These are phyloP conservation scores for Fusarium sp. DNA, from an alignment of 2,329 filamentous ascomycete species.

Conservation along the genomic window DNA sequence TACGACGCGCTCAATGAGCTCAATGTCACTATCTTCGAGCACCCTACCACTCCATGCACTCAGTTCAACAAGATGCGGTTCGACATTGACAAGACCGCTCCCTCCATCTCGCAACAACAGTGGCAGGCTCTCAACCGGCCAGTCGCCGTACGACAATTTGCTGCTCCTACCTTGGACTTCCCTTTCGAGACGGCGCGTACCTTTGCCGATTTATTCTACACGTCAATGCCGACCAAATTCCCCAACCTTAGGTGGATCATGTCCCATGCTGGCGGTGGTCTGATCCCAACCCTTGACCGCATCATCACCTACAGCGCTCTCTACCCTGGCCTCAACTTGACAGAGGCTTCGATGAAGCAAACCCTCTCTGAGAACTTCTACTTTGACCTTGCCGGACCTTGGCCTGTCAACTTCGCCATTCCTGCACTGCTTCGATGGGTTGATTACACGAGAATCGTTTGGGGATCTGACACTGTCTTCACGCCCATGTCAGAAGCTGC, in stretches of 20 bases:
- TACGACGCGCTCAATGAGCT: conserved; percentile 1
- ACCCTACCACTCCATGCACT: conserved; percentile 16
- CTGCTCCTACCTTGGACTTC: conserved; percentile 7
- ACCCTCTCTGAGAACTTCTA: neutral
- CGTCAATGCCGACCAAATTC: conserved; percentile 36
- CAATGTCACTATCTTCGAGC: conserved; percentile 19
- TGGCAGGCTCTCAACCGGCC: conserved; percentile 23
- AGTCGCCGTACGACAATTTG: conserved; percentile 10
- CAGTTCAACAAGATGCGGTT: conserved; percentile 6
- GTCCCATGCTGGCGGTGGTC: conserved; percentile 40
- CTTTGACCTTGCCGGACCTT: conserved; percentile 15
- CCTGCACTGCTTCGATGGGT: conserved; percentile 17
- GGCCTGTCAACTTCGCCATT: conserved; percentile 12
- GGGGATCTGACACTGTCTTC: conserved; percentile 23
- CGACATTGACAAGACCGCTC: neutral
- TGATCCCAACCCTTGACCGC: conserved; percentile 40
- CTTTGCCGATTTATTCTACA: conserved; percentile 35
- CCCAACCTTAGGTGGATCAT: conserved; percentile 42
- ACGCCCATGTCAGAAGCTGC: conserved; percentile 9
- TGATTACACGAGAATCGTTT: conserved; percentile 7
- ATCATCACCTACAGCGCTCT: conserved; percentile 15
- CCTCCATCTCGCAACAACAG: neutral
- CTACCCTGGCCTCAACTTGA: conserved; percentile 8
- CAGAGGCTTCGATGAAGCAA: conserved; percentile 9
- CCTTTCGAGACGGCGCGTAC: conserved; percentile 29